A percentile compares a stretch with the other conserved stretches of the same genome.
These are phyloP conservation scores for Plasmodium cynomolgi DNA, from an alignment of 169 alveolate species.

Conservation along the genomic window DNA sequence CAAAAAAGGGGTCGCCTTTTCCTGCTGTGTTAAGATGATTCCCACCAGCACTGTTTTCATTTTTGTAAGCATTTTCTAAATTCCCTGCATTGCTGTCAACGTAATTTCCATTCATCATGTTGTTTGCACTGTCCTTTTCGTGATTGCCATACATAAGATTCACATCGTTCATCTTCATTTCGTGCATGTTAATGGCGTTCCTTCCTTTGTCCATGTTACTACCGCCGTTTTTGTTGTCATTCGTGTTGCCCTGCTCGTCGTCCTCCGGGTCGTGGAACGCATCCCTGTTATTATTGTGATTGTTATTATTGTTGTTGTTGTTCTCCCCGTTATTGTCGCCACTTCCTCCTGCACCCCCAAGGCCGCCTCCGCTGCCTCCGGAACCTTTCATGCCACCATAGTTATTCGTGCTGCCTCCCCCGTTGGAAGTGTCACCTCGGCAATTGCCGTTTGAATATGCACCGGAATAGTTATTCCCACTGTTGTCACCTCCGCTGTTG, in stretches of 20 bases:
- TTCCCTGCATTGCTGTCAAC: background rate
- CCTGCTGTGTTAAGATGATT: background rate
- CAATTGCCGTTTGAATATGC: background rate
- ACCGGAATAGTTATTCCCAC: background rate
- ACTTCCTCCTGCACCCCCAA: conserved; percentile 2
- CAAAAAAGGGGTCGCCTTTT: conserved; percentile 1
- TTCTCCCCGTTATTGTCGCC: conserved; percentile 5
- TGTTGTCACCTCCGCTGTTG: background rate
- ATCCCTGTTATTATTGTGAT: background rate
- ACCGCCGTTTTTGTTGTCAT: background rate
- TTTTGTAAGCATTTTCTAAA: conserved; percentile 14
- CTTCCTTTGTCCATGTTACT: background rate
- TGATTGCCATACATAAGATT: background rate
- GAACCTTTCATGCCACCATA: background rate
- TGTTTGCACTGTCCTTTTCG: background rate
- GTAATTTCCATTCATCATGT: background rate
- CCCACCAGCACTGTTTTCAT: background rate
- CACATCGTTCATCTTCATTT: conserved; percentile 6
- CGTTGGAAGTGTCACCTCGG: background rate
- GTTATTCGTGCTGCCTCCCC: background rate
- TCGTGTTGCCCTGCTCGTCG: background rate
- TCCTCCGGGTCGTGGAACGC: background rate
- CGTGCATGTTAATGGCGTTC: conserved; percentile 8
- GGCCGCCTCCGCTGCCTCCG: background rate
- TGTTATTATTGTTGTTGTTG: background rate